These are phyloP conservation scores for Mentha longifolia DNA, from an alignment of 257 asterid species.

Conservation along the genomic window DNA sequence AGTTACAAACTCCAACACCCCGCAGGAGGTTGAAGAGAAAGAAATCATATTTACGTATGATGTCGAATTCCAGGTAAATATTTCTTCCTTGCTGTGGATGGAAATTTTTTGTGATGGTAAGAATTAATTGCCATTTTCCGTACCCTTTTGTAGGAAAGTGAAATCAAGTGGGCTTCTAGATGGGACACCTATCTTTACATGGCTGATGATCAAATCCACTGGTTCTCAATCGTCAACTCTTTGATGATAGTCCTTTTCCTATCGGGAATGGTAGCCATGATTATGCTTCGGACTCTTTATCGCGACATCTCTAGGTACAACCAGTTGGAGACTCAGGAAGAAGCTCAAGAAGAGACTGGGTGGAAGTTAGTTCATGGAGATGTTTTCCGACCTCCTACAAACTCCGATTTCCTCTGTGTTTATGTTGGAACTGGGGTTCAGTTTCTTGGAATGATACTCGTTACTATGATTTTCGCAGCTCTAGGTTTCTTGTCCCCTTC, in stretches of 20 bases:
- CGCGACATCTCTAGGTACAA: constrained; percentile 92
- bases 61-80: constrained; percentile 80
- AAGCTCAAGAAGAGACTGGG: constrained; percentile 96
- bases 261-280: constrained; percentile 97
- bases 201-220: constrained; percentile 94
- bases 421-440: constrained; percentile 92
- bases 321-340: constrained; percentile 93
- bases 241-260: constrained; percentile 90
- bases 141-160: constrained; percentile 66
- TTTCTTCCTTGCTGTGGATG: constrained; percentile 11
- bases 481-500: constrained; percentile 93
- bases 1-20: constrained; percentile 69
- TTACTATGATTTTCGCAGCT: constrained; percentile 81
- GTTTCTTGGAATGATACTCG: constrained; percentile 81
- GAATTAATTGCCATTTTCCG: constrained; percentile 23
- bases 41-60: constrained; percentile 88
- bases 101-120: background rate
- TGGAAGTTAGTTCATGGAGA: constrained; percentile 96
- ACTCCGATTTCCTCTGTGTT: constrained; percentile 80
- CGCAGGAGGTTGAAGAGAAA: constrained; percentile 79
- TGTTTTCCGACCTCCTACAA: constrained; percentile 83
- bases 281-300: constrained; percentile 87
- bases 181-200: constrained; percentile 92
- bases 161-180: constrained; percentile 94
- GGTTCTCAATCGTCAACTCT: constrained; percentile 90